Percentiles rank a stretch among this genome's conserved stretches.
phyloP scores from a whole-genome alignment of 2,329 filamentous ascomycete genomes.

The Phialophora macrospora region DNA sequence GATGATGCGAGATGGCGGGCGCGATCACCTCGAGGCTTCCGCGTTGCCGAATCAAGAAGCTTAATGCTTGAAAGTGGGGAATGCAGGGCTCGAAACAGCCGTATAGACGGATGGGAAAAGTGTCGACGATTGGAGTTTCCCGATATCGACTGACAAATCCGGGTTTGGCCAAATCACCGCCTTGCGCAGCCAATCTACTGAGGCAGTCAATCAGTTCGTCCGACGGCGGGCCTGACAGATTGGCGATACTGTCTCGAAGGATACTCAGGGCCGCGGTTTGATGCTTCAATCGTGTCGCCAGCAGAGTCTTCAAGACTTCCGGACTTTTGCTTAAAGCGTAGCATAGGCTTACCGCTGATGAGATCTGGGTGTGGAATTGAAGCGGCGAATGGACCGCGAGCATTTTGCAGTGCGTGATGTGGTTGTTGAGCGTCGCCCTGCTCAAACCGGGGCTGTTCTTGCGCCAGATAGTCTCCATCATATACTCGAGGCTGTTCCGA shows the following conservation, averaged over 20 bases:
- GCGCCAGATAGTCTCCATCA: neutral
- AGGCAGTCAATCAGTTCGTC: slow-evolving; percentile 8
- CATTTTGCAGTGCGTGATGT: neutral
- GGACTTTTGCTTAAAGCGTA: neutral
- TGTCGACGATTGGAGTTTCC: neutral
- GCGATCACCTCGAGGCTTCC: slow-evolving; percentile 2
- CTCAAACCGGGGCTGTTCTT: slow-evolving; percentile 2
- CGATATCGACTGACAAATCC: neutral
- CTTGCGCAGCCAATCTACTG: slow-evolving; percentile 1
- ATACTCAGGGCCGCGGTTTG: slow-evolving; percentile 2
- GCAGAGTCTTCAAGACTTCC: neutral
- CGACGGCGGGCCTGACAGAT: neutral
- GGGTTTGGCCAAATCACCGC: neutral
- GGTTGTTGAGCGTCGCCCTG: neutral
- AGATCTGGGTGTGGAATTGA: slow-evolving; percentile 3
- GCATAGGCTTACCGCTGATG: slow-evolving; percentile 1
- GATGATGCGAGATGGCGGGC: neutral
- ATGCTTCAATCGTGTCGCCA: slow-evolving; percentile 1
- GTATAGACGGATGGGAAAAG: neutral
- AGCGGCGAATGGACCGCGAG: slow-evolving; percentile 1
- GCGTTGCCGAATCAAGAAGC: slow-evolving; percentile 6
- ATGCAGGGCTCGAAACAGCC: slow-evolving; percentile 1
- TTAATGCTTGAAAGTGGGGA: slow-evolving; percentile 1
- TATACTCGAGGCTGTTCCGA: slow-evolving; percentile 1
- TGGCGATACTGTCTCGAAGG: slow-evolving; percentile 1